Evolutionary conservation across 805 yeast genomes (phyloP).

Genomic region (Yarrowia keelungensis): DNA sequence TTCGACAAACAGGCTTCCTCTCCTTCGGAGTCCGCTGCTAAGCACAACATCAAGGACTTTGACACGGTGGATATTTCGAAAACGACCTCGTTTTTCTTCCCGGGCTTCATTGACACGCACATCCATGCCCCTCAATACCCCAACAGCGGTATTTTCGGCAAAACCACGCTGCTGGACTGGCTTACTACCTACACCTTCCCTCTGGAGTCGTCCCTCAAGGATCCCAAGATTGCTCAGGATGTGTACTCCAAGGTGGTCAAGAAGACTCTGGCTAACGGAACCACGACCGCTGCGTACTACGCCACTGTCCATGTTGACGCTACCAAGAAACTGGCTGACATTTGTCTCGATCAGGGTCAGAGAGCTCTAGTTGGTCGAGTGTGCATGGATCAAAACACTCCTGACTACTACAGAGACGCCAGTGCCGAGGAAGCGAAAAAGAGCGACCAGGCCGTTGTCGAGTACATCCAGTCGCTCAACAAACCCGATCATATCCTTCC

Average conservation of each 20-base stretch:
- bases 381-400: constrained; percentile 88
- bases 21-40: constrained; percentile 43
- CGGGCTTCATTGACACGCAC: constrained; percentile 84
- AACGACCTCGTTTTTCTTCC: constrained; percentile 64
- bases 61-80: constrained; percentile 37
- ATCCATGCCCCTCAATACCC: constrained; percentile 88
- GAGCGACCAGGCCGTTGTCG: constrained; percentile 63
- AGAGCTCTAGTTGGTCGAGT: constrained; percentile 91
- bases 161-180: constrained; percentile 89
- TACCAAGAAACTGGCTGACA: constrained; percentile 75
- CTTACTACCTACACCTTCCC: constrained; percentile 87
- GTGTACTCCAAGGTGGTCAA: constrained; percentile 73
- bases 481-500: constrained; percentile 66
- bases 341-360: constrained; percentile 73
- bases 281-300: constrained; percentile 90
- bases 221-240: constrained; percentile 59
- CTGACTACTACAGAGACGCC: constrained; percentile 68
- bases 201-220: constrained; percentile 71
- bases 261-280: constrained; percentile 77
- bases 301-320: constrained; percentile 85
- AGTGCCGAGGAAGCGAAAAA: constrained; percentile 60
- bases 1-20: constrained; percentile 46
- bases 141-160: constrained; percentile 82
- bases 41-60: constrained; percentile 41
- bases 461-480: constrained; percentile 62